These are phyloP conservation scores for Penicillium hordei DNA, from an alignment of 2,329 filamentous ascomycete genomes.

Conservation along the genomic window DNA sequence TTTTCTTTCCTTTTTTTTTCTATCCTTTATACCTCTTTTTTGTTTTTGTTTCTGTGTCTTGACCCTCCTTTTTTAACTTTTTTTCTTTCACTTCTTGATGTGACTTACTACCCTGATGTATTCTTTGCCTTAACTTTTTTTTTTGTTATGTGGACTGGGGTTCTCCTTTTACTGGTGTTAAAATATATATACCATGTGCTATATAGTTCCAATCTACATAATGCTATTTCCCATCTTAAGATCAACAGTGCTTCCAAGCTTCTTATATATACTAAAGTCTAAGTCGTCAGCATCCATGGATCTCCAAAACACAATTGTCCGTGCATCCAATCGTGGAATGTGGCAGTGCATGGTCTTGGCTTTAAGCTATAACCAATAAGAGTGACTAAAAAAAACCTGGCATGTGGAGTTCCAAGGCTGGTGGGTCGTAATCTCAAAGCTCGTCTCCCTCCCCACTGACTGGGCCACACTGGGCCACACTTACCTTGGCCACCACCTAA, in stretches of 20 bases:
- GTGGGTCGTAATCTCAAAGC: background rate
- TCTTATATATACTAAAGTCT: background rate
- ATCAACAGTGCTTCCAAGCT: background rate
- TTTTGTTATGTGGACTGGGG: constrained; percentile 18
- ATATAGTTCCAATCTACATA: constrained; percentile 12
- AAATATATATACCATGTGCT: constrained; percentile 26
- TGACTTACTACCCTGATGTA: constrained; percentile 18
- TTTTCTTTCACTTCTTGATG: constrained; percentile 18
- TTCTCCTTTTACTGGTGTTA: constrained; percentile 14
- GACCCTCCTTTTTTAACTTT: constrained; percentile 4
- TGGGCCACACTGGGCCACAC: constrained; percentile 6
- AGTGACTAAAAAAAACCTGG: fast-evolving
- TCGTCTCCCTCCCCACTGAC: background rate
- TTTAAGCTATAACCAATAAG: background rate
- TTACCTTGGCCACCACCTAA: background rate
- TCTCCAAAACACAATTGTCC: background rate
- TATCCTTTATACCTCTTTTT: constrained; percentile 6
- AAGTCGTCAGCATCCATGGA: background rate
- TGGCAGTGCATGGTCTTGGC: constrained; percentile 19
- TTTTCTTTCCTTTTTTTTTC: constrained; percentile 5
- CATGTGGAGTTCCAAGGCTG: background rate
- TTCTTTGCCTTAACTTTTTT: constrained; percentile 5
- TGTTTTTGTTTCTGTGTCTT: constrained; percentile 1
- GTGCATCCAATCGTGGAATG: constrained; percentile 2
- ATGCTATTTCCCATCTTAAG: background rate